Evolutionary conservation across 768 basidiomycete genomes (phyloP).

Genomic region (Phanerodontia chrysosporium): DNA sequence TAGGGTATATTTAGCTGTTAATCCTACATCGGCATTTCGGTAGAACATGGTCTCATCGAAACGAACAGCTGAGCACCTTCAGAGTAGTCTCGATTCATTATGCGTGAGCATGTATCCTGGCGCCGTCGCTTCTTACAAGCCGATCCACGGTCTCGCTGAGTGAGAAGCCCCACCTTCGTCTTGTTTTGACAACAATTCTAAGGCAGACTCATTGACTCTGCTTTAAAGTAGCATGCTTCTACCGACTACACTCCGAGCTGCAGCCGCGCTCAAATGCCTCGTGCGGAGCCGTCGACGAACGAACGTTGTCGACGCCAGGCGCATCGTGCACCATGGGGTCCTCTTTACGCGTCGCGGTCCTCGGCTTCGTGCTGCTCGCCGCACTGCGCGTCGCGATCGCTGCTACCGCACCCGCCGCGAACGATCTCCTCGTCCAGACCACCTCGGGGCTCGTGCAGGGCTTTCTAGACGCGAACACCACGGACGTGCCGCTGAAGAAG

Average conservation of each 20-base stretch:
- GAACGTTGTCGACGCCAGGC: neutral
- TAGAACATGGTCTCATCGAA: neutral
- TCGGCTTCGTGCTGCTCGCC: constrained; percentile 1
- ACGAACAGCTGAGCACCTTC: neutral
- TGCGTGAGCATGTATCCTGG: neutral
- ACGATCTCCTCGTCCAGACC: constrained; percentile 15
- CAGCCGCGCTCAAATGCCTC: constrained; percentile 3
- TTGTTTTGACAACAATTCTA: neutral
- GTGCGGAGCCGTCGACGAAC: neutral
- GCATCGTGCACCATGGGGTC: neutral
- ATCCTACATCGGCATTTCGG: too few relatives aligned
- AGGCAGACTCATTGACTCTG: neutral
- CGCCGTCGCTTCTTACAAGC: neutral
- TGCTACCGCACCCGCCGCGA: neutral
- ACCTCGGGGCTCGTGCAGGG: constrained; percentile 22
- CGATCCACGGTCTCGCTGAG: neutral
- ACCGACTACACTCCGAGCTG: constrained; percentile 10
- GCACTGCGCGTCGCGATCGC: neutral
- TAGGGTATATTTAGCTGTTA: neutral
- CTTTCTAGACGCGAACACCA: constrained; percentile 19
- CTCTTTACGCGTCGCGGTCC: neutral
- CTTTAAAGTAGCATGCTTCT: neutral
- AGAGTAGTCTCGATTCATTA: neutral
- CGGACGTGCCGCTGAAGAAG: constrained; percentile 19
- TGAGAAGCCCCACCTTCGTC: neutral